Conservation (phyloP, 2,329 filamentous ascomycete species). For the Aureobasidium sp. region DNA sequence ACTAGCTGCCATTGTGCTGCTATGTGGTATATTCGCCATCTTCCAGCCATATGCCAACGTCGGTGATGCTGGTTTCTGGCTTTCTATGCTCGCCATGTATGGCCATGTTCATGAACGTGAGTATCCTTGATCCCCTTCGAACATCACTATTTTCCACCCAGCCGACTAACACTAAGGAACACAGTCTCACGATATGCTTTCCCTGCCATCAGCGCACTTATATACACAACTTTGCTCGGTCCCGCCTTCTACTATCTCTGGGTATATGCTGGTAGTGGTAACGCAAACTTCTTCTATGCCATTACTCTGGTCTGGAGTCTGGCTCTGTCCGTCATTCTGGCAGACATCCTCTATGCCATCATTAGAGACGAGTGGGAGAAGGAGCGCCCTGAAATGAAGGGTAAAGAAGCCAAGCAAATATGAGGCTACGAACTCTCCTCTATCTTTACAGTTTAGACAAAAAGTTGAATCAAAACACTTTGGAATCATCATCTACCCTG, state of each 20-base stretch:
- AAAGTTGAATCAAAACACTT: no score
- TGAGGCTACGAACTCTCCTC: conserved; percentile 29
- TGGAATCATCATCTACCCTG: no score
- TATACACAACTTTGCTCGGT: conserved; percentile 83
- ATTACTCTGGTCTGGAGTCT: conserved; percentile 98
- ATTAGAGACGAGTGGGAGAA: conserved; percentile 91
- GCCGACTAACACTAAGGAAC: neutral
- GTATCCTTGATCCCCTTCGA: conserved; percentile 25
- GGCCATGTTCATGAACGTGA: conserved; percentile 80
- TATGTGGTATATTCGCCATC: conserved; percentile 83
- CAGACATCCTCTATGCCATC: conserved; percentile 80
- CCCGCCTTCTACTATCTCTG: conserved; percentile 95
- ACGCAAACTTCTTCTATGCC: conserved; percentile 99
- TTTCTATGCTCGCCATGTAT: conserved; percentile 76
- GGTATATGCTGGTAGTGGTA: conserved; percentile 96
- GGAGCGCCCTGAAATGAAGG: conserved; percentile 81
- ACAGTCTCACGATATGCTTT: conserved; percentile 89
- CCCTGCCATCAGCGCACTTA: conserved; percentile 69
- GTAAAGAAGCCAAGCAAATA: conserved; percentile 81
- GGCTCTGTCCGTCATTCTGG: conserved; percentile 76
- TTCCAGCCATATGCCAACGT: conserved; percentile 97
- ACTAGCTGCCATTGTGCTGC: conserved; percentile 73
- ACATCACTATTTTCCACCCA: no score
- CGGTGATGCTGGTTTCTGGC: conserved; percentile 78
- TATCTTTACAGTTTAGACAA: no score